Conservation (phyloP, 768 basidiomycete species). For the Tremella yokohamensis region DNA sequence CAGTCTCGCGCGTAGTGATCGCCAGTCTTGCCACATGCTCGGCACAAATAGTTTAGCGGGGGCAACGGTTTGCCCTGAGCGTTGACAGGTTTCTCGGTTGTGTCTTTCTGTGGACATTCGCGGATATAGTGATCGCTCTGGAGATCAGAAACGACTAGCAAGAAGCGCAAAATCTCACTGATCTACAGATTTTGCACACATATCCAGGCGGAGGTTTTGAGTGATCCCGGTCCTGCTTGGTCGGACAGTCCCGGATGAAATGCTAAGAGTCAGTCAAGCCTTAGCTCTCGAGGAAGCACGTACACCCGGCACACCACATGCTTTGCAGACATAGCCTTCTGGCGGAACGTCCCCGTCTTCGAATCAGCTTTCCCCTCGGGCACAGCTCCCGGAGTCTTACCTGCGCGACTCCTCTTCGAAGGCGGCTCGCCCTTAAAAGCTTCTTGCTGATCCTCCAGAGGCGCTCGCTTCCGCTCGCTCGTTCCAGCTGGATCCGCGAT, state of each 20-base stretch:
- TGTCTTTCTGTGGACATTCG: slow-evolving; percentile 77
- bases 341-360: slow-evolving; percentile 23
- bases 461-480: slow-evolving; percentile 48
- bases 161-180: slow-evolving; percentile 53
- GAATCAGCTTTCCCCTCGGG: background rate
- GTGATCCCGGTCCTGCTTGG: slow-evolving; percentile 24
- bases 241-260: slow-evolving; percentile 50
- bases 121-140: slow-evolving; percentile 80
- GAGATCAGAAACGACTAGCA: background rate
- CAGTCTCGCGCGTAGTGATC: slow-evolving; percentile 86
- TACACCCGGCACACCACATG: slow-evolving; percentile 46
- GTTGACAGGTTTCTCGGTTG: slow-evolving; percentile 46
- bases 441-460: slow-evolving; percentile 41
- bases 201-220: slow-evolving; percentile 76
- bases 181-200: slow-evolving; percentile 78
- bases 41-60: slow-evolving; percentile 65
- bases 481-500: slow-evolving; percentile 17
- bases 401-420: slow-evolving; percentile 33
- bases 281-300: slow-evolving; percentile 12
- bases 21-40: slow-evolving; percentile 77
- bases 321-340: slow-evolving; percentile 48
- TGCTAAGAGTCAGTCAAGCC: slow-evolving; percentile 37
- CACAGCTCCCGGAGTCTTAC: background rate
- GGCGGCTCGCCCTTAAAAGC: slow-evolving; percentile 21
- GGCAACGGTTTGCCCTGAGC: slow-evolving; percentile 24